Base-by-base conservation (phyloP, 2,329 filamentous ascomycete species). In the Penicillium janthinellum region DNA sequence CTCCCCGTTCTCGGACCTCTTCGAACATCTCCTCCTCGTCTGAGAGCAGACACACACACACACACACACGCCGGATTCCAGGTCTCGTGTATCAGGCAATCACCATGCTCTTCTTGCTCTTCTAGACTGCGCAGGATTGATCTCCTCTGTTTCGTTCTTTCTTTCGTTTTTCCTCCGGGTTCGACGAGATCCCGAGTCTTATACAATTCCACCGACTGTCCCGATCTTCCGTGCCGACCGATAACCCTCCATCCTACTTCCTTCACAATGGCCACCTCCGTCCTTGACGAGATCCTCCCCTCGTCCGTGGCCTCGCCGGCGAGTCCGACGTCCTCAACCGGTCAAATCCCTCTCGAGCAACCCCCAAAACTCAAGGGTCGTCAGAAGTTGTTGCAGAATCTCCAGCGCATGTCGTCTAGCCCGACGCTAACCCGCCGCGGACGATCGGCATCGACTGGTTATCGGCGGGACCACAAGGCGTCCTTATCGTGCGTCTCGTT, bases 351-450 rank as follows among this genome's bases (percentile, higher is more conserved):
- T 4, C 60, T 75, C 52, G 78, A 78, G 34, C 75, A 74, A 41
- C 77, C 76, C 3, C 81, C 79, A 28, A 91, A 89, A 75, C 80
- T 85, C 58, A 92, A 88, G 73, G 84, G 86, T 55, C 86, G 90
- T 49, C 86, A 88, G 68, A 86, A 88, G 60, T 77, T 96, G 37
- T 80, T 96, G 17, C 87, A 88, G 63, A 86, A 88, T 35, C 83
- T 96, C 51, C 89, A 94, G 63, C 88, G 91, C 59, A 94, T 96
- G 70, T 88, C 90, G 11, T 96, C 92, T 0, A 91, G 89, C 6
- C 88, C 90, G 0, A 90, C 90, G 15, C 78, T 96, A 53, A 81
- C 84, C 42, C 84, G 85, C 59, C 75, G 87, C 56, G 84, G 86
- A 57, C 85, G 89, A 60, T 80, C 86, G 28, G 83, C 87, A 57